Conservation (phyloP, 2,329 filamentous ascomycete genomes). For the Fusarium chuoi region DNA sequence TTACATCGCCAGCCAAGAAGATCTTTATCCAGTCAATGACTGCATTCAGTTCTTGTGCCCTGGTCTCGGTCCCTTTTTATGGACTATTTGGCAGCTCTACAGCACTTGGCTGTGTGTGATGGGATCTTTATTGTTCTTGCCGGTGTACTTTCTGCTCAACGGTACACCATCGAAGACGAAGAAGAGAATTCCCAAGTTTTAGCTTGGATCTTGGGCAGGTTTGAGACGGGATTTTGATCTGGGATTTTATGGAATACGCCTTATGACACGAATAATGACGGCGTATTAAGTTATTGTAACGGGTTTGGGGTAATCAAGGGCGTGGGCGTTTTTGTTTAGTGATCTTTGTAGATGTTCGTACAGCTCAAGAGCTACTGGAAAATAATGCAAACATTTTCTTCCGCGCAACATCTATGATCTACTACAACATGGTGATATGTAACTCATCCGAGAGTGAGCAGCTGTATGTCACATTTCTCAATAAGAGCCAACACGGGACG, state of each 20-base stretch:
- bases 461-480: neutral
- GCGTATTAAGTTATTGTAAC: neutral
- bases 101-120: slow-evolving; percentile 73
- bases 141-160: slow-evolving; percentile 50
- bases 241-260: neutral
- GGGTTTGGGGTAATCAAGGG: neutral
- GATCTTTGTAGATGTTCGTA: neutral
- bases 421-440: rapidly evolving
- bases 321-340: neutral
- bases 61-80: slow-evolving; percentile 65
- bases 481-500: neutral
- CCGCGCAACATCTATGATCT: too few relatives aligned
- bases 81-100: slow-evolving; percentile 69
- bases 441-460: too few relatives aligned
- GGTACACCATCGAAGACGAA: slow-evolving; percentile 16
- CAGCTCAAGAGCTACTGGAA: neutral
- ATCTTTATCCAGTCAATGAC: slow-evolving; percentile 82
- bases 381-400: neutral
- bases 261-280: slow-evolving; percentile 20
- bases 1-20: slow-evolving; percentile 80
- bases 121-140: slow-evolving; percentile 58
- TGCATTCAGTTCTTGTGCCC: slow-evolving; percentile 78
- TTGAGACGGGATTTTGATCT: neutral
- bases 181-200: slow-evolving; percentile 26
- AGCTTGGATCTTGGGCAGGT: neutral